Conservation (phyloP, 148 eudicot species). For the Simmondsia chinensis region DNA sequence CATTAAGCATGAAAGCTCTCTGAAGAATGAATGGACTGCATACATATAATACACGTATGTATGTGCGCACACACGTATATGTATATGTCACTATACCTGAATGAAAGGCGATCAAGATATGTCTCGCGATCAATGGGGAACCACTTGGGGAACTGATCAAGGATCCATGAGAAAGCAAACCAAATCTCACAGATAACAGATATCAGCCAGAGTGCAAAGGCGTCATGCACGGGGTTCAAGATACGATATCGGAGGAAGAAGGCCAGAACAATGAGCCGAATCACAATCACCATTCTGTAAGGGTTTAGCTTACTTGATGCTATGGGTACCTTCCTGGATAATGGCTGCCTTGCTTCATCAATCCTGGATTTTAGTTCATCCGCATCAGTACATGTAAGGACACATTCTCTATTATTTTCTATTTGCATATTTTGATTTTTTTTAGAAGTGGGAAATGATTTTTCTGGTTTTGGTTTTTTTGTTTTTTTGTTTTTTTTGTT, state of each 20-base stretch:
- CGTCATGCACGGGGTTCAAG: slow-evolving; percentile 90
- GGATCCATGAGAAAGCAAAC: slow-evolving; percentile 98
- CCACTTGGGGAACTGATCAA: slow-evolving; percentile 99
- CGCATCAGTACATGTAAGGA: slow-evolving; percentile 7
- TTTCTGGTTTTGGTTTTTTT: too few species aligned
- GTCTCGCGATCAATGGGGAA: slow-evolving; percentile 96
- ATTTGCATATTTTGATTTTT: background rate
- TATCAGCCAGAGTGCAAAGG: slow-evolving; percentile 89
- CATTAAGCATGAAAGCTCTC: background rate
- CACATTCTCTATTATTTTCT: background rate
- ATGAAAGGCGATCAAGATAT: slow-evolving; percentile 94
- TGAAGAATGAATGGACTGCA: background rate
- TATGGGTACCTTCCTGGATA: slow-evolving; percentile 94
- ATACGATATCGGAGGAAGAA: slow-evolving; percentile 84
- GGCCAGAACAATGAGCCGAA: slow-evolving; percentile 67
- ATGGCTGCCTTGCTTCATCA: slow-evolving; percentile 96
- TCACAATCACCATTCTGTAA: slow-evolving; percentile 86
- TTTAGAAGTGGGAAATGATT: too few species aligned
- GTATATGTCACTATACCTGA: slow-evolving; percentile 45
- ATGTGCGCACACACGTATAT: background rate
- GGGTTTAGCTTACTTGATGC: slow-evolving; percentile 98
- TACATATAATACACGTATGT: background rate
- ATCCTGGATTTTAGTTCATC: slow-evolving; percentile 34
- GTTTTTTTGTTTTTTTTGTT: too few species aligned
- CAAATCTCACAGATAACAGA: slow-evolving; percentile 94